These are phyloP conservation scores for Plantago lanceolata DNA, from an alignment of 305 asterid species.

Conservation along the genomic window DNA sequence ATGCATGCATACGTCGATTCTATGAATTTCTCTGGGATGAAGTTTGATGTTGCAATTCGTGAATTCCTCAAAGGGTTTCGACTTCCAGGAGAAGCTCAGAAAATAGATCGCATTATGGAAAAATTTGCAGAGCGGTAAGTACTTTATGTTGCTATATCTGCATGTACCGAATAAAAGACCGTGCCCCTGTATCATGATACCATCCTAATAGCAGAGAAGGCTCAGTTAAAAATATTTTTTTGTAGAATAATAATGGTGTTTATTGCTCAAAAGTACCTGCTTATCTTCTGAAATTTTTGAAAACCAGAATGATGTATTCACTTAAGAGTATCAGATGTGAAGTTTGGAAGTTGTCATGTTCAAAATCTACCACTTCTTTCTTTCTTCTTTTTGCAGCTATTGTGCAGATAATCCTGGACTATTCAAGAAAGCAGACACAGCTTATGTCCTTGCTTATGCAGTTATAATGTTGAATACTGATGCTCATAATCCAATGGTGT, in stretches of 20 bases:
- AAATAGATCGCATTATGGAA: conserved; percentile 99
- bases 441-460: conserved; percentile 98
- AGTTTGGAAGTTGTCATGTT: conserved; percentile 17
- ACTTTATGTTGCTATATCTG: conserved; percentile 28
- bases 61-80: conserved; percentile 93
- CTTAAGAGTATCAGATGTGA: not conserved
- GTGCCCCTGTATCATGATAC: conserved; percentile 21
- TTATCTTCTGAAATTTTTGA: not conserved
- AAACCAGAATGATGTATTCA: not conserved
- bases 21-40: conserved; percentile 87
- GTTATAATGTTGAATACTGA: conserved; percentile 99
- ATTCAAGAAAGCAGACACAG: conserved; percentile 97
- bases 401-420: conserved; percentile 94
- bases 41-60: conserved; percentile 87
- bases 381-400: conserved; percentile 54
- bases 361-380: conserved; percentile 21
- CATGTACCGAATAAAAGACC: conserved; percentile 12
- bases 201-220: not conserved
- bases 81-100: conserved; percentile 99
- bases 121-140: conserved; percentile 97
- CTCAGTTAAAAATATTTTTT: no score
- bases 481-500: conserved; percentile 99
- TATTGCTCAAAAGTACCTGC: no score
- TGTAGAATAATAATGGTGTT: no score
- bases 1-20: conserved; percentile 98